Base-by-base conservation (phyloP, 163 green algal species). In the Volvox carteri region DNA sequence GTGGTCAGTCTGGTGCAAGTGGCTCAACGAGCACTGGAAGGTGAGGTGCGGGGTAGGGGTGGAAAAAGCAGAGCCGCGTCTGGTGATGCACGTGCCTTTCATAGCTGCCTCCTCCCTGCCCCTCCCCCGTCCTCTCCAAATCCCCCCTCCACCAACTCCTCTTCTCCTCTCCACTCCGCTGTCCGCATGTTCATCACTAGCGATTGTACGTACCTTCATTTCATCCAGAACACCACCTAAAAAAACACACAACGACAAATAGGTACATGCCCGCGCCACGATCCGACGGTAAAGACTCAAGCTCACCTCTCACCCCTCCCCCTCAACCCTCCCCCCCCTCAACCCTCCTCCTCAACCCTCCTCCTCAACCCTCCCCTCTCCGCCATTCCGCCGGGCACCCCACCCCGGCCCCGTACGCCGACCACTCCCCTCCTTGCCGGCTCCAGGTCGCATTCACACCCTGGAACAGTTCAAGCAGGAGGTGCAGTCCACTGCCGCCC, bases 381-480 rank as follows among this genome's bases (percentile, higher is more conserved):
- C n/a, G n/a, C n/a, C n/a, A n/a, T n/a, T n/a, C n/a, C n/a, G n/a
- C n/a, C n/a, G n/a, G n/a, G n/a, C n/a, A n/a, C n/a, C n/a, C n/a
- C n/a, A n/a, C n/a, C n/a, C n/a, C n/a, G n/a, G n/a, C n/a, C n/a
- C n/a, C n/a, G n/a, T n/a, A n/a, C n/a, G n/a, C n/a, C n/a, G n/a
- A n/a, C n/a, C n/a, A n/a, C n/a, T n/a, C n/a, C n/a, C n/a, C n/a
- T n/a, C n/a, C n/a, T n/a, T n/a, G n/a, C n/a, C n/a, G n/a, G n/a
- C 33, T 50, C 1, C 79, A 87, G 79, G 79, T 46, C 62, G 62
- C 42, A 87, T 87, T 46, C 79, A 87, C 79, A 87, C 79, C 9
- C 33, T 87, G 30, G 79, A 87, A 65, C 6, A 78, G 44, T 33
- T 87, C 9, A 35, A 8, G n/a, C 16, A 25, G 30, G 79, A 78